Evolutionary conservation across 441 rosid species (phyloP), one percentile per base, ranked within the genome.

Genomic region (Eutrema salsugineum): DNA sequence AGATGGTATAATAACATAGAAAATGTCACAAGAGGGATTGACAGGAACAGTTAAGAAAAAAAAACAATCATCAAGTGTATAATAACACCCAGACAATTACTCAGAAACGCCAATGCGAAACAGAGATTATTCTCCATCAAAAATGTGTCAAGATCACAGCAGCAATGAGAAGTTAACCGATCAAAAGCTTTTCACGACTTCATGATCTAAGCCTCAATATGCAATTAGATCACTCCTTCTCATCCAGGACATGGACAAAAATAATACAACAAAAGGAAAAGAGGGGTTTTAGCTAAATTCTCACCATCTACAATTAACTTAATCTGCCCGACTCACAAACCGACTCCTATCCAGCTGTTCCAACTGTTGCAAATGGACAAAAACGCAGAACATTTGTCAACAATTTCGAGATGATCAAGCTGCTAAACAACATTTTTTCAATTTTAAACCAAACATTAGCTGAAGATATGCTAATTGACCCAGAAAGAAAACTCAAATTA

Each of bases 281-380:
- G 42, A 56, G 7, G 32, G 49, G 24, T n/a, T 47, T 49, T 15
- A 66, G 55, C 47, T 49, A 50, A 74, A n/a, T n/a, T 58, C 78
- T 74, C 78, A 74, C 78, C 78, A 74, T 74, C 39, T 62, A 11
- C 39, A 59, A 42, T 32, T 1, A 42, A 66, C 58, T 40, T 42
- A 66, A 49, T 48, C 32, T 20, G n/a, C 72, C 17, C 1, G 43
- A 59, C 17, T 22, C 62, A 30, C 68, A 66, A 66, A 67, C 48
- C 24, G 11, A 67, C 51, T 12, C 27, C 42, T 50, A 66, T 42
- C 49, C 38, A 66, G 56, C 68, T 49, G 63, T 59, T 73, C 46
- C 57, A 61, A 68, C 78, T 68, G 78, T 35, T 6, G 68, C 61
- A 75, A 47, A 61, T 5, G 33, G 54, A 59, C 62, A 65, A 56